Evolutionary conservation across 2,329 filamentous ascomycete genomes (phyloP), one percentile per base, ranked within the genome.

Genomic region (Botrytis tulipae): DNA sequence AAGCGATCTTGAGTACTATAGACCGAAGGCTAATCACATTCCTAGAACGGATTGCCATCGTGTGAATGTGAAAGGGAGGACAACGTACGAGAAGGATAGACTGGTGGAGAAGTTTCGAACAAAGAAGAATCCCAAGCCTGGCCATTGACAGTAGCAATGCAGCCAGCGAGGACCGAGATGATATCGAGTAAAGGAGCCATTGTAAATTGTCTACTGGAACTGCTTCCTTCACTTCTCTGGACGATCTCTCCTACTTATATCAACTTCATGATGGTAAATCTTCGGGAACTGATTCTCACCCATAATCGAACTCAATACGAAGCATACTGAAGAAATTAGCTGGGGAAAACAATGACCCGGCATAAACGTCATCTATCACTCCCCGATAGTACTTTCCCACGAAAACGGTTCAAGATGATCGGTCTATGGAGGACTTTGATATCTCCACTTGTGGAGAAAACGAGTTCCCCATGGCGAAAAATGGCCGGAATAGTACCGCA

Each of bases 21-120:
- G 25, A 4, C 9, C 10, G 3, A 32, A 18, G 25, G 18, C 29
- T 14, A 32, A 42, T 25, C 16, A n/a, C 16, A 29, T 22, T 16
- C 54, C 9, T 60, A 20, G 51, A 42, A 44, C 20, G 20, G 44
- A 42, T 29, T 7, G 25, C 9, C n/a, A 46, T n/a, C 18, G 29
- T 7, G 32, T 18, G 16, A 12, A 20, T 57, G 14, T 29, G n/a
- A 40, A n/a, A 65, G 29, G 18, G 6, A 10, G 1, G 44, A 62
- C 8, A n/a, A 74, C 78, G 35, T 74, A 79, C 78, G 78, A n/a
- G 77, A 76, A 40, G 78, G 78, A n/a, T 76, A 77, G n/a, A 77
- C 76, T n/a, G 75, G 74, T 4, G 76, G 76, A 48, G 71, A 72
- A 7, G 71, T 68, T 25, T 46, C 32, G 40, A 72, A 72, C 22